Evolutionary conservation across 1,139 yeast genomes (phyloP), one percentile per base, ranked within the genome.

Genomic region (Suhomyces terraborum): DNA sequence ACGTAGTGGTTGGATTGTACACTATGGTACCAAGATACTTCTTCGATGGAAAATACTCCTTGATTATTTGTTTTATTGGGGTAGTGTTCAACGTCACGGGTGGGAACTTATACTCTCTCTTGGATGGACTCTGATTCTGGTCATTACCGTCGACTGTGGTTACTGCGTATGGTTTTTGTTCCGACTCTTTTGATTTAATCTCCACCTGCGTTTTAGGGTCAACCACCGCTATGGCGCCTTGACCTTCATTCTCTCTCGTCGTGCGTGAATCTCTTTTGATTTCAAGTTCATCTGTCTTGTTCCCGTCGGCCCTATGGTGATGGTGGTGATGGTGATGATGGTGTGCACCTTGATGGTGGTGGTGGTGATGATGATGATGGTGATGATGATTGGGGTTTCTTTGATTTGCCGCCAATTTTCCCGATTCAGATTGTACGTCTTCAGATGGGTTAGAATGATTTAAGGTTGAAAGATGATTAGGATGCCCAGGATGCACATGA

Each of bases 21-120:
- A 83, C 62, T 3, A 85, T 60, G 1, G 82, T 71, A 0, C 93
- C 93, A 25, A 87, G 62, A 42, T 73, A 74, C 31, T 62, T 69
- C 32, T 85, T 65, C 9, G 75, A 69, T 31, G 75, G 74, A 46
- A 64, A 70, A 27, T 76, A 72, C 38, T 67, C 65, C 8, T 64
- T 51, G 1, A 82, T 69, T 8, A 70, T 57, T n/a, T 67, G 70
- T 0, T 71, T 49, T 1, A 80, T 80, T 27, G 75, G 76, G 12
- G 56, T 50, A 42, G 69, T 77, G 47, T 72, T 59, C 13, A 82
- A 66, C 0, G 56, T 56, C 4, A 47, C 45, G 3, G 59, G 62
- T n/a, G 43, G 46, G 20, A 32, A 35, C n/a, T 37, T 42, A 12
- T 34, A 28, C 10, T 12, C 27, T n/a, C 23, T 26, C 13, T 22